Percentiles rank a stretch among this genome's conserved stretches.
Evolutionary conservation across 2,329 filamentous ascomycete species (phyloP).

Genomic region (Epicoccum nigrum): DNA sequence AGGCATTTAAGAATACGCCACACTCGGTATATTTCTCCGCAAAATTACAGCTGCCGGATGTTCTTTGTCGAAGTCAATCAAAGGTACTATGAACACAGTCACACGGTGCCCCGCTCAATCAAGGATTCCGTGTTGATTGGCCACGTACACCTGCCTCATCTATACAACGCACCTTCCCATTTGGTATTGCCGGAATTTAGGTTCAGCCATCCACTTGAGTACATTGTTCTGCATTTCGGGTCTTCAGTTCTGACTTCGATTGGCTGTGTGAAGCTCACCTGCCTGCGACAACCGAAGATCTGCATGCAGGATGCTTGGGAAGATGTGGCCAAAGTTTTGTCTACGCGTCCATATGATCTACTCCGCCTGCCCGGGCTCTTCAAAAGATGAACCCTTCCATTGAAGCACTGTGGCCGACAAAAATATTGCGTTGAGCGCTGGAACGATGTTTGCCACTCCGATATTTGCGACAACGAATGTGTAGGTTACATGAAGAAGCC

Average conservation of each 20-base stretch:
- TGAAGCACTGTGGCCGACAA: background rate
- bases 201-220: slow-evolving; percentile 3
- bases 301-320: slow-evolving; percentile 10
- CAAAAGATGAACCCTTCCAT: background rate
- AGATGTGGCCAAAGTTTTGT: slow-evolving; percentile 14
- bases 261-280: slow-evolving; percentile 2
- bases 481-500: background rate
- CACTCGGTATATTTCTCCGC: slow-evolving; percentile 19
- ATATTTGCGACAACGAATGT: slow-evolving; percentile 4
- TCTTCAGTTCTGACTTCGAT: slow-evolving; percentile 1
- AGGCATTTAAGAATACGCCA: slow-evolving; percentile 1
- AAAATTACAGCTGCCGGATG: slow-evolving; percentile 26
- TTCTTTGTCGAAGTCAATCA: slow-evolving; percentile 31
- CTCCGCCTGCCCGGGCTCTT: background rate
- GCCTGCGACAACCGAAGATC: slow-evolving; percentile 6
- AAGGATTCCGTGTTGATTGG: slow-evolving; percentile 13
- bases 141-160: slow-evolving; percentile 7
- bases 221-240: slow-evolving; percentile 15
- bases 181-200: slow-evolving; percentile 7
- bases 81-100: slow-evolving; percentile 36
- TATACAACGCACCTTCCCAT: slow-evolving; percentile 16
- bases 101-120: slow-evolving; percentile 27
- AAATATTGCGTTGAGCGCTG: slow-evolving; percentile 5
- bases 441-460: slow-evolving; percentile 7
- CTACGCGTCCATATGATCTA: background rate